Evolutionary conservation across 371 early-diverging fungal genomes (phyloP), one percentile per base, ranked within the genome.

Genomic region (Entomophthora muscae): DNA sequence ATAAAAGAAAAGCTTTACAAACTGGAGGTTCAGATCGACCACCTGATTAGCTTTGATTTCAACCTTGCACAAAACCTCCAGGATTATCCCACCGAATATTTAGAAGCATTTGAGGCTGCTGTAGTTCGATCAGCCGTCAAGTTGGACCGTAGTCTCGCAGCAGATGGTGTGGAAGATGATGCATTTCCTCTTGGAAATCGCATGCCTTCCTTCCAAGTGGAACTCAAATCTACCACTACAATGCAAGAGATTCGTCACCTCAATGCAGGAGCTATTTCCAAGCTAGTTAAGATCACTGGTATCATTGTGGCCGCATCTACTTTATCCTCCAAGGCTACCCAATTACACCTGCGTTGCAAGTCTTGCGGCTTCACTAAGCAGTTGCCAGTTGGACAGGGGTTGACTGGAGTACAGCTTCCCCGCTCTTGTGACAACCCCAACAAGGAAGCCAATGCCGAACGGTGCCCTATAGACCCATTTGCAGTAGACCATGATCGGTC

Each of bases 271-370:
- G 83, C 87, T 65, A 90, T 96, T 65, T 91, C 93, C 56, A 95
- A 91, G 70, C 81, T 99, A 30, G 90, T 98, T 58, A 86, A 92
- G 33, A 82, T 99, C 56, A 83, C 93, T 21, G 99, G 99, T 55
- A 98, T 99, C 64, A 87, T 99, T 42, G 95, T 98, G 67, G 89
- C 92, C 3, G 93, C 97, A 1, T 90, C 93, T 1, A 84, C 92
- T n/a, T 72, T 91, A 55, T 76, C 86, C 56, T 84, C 91, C 21
- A 87, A 97, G 77, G 90, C 95, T 0, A 92, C 92, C 3, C 70
- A 79, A 60, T 80, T 98, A 24, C 86, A 86, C 24, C 76, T 93
- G 61, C 84, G 86, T 79, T 98, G 98, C 78, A 82, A 83, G 63
- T 72, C 75, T 22, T 98, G 98, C 76, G 81, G 91, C 32, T 79